Conservation (phyloP, 345 rosid genomes). For the Microthlaspi erraticum region DNA sequence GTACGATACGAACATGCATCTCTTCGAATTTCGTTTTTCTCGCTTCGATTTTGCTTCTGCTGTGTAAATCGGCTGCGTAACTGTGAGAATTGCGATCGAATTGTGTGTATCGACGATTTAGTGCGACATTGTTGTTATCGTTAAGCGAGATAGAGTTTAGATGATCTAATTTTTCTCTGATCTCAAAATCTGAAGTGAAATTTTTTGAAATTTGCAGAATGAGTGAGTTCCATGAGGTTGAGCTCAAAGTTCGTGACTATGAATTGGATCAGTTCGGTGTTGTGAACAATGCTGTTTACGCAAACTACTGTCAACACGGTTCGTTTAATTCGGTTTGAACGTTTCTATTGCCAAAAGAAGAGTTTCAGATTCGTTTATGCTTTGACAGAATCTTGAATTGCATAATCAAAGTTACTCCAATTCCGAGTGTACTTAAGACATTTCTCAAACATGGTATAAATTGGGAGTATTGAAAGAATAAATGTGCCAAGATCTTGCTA, state of each 20-base stretch:
- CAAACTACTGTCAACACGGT: slow-evolving; percentile 90
- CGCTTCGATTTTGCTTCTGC: neutral
- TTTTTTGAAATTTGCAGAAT: slow-evolving; percentile 48
- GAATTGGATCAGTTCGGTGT: slow-evolving; percentile 93
- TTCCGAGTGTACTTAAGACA: neutral
- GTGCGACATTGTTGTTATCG: neutral
- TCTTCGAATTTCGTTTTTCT: too few relatives aligned
- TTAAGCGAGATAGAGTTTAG: neutral
- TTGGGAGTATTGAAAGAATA: too few relatives aligned
- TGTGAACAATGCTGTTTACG: too few relatives aligned
- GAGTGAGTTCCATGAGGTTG: slow-evolving; percentile 62
- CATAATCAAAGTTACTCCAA: neutral
- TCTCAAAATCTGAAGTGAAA: neutral
- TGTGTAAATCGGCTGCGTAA: neutral
- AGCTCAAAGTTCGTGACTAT: slow-evolving; percentile 80
- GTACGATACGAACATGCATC: slow-evolving; percentile 40
- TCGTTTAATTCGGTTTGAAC: neutral
- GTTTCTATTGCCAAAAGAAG: too few relatives aligned
- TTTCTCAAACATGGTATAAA: neutral
- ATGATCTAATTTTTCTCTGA: neutral
- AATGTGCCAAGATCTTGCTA: too few relatives aligned
- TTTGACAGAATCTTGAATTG: neutral
- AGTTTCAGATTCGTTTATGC: neutral
- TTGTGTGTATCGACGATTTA: neutral
- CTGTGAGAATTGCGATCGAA: neutral